Conservation (phyloP, 306 rosid species). For the Casuarina glauca region DNA sequence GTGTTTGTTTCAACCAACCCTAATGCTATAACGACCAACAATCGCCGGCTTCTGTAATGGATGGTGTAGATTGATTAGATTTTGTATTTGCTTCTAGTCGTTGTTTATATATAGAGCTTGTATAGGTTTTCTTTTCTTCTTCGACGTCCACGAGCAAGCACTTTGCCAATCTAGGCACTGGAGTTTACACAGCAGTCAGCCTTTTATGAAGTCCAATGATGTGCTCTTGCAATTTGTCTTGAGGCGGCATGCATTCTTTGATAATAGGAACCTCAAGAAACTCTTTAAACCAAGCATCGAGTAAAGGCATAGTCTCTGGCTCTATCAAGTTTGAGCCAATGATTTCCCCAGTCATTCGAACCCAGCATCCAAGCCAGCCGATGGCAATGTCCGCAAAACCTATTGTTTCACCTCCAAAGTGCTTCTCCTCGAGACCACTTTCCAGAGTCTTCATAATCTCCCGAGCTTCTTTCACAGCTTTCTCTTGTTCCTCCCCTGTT, state of each 20-base stretch:
- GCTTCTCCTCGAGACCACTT: slow-evolving; percentile 38
- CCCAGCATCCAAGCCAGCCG: slow-evolving; percentile 45
- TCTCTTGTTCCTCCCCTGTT: slow-evolving; percentile 48
- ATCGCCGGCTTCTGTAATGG: no score
- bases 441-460: slow-evolving; percentile 49
- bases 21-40: no score
- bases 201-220: slow-evolving; percentile 17
- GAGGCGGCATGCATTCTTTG: neutral
- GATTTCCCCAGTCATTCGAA: slow-evolving; percentile 31
- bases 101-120: no score
- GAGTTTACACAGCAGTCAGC: slow-evolving; percentile 22
- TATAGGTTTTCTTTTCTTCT: no score
- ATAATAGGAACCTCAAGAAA: no score
- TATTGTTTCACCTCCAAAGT: neutral
- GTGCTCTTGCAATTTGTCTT: slow-evolving; percentile 37
- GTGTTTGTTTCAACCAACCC: neutral
- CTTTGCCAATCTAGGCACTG: no score
- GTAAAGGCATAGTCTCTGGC: slow-evolving; percentile 23
- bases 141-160: no score
- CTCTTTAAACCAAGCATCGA: no score
- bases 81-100: no score
- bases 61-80: no score
- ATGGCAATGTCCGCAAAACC: slow-evolving; percentile 47
- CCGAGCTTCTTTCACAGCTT: slow-evolving; percentile 42
- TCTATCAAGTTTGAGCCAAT: slow-evolving; percentile 34